phyloP scores from a whole-genome alignment of 2,329 filamentous ascomycete genomes.

The Colletotrichum eremochloae region DNA sequence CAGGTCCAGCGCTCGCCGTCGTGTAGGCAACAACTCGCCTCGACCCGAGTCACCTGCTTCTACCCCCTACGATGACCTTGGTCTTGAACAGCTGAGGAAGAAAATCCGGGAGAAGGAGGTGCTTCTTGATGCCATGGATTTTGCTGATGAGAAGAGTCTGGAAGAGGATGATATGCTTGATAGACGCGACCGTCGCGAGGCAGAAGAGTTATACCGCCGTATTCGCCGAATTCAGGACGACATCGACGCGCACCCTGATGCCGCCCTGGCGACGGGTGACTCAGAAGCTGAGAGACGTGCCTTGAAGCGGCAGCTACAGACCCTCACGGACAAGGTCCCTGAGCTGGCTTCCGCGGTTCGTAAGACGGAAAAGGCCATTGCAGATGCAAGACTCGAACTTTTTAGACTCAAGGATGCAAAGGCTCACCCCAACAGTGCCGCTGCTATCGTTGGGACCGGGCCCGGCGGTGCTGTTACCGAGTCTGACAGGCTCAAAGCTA shows the following conservation, averaged over 20 bases:
- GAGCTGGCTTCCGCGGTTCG: conserved; percentile 93
- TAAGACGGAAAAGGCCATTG: conserved; percentile 90
- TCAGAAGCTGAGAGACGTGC: conserved; percentile 89
- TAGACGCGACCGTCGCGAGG: conserved; percentile 88
- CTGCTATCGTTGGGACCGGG: conserved; percentile 89
- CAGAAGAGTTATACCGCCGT: conserved; percentile 92
- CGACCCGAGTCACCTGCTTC: conserved; percentile 83
- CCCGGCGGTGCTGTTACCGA: conserved; percentile 93
- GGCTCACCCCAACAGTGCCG: conserved; percentile 84
- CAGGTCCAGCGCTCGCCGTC: conserved; percentile 90
- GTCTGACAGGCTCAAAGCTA: conserved; percentile 92
- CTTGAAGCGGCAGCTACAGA: conserved; percentile 90
- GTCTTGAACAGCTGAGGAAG: conserved; percentile 89
- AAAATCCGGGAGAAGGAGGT: conserved; percentile 95
- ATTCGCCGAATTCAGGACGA: conserved; percentile 94
- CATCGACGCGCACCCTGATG: conserved; percentile 90
- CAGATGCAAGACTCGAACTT: conserved; percentile 90
- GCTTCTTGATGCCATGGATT: conserved; percentile 94
- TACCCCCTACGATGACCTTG: conserved; percentile 84
- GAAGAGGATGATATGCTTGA: conserved; percentile 96
- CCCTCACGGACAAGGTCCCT: conserved; percentile 88
- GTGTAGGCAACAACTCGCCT: conserved; percentile 82
- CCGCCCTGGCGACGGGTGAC: conserved; percentile 77
- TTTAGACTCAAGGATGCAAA: conserved; percentile 96
- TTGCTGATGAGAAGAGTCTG: conserved; percentile 88